Conservation (phyloP, 2,329 filamentous ascomycete species). For the Beauveria sp. region DNA sequence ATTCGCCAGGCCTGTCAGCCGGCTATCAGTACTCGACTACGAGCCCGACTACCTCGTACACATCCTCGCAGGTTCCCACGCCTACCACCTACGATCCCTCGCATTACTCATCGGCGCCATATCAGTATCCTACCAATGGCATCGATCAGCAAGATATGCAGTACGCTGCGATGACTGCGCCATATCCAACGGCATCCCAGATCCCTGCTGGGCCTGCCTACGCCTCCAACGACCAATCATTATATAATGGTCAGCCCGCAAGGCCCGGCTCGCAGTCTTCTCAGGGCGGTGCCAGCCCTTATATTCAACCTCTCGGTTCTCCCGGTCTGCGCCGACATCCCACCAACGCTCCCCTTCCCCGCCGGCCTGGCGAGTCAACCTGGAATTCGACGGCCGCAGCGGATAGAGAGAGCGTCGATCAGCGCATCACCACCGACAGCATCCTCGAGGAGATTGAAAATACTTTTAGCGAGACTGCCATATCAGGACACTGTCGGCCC, state of each 20-base stretch:
- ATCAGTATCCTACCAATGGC: constrained; percentile 33
- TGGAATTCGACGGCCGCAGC: constrained; percentile 36
- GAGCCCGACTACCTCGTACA: constrained; percentile 25
- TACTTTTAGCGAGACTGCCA: constrained; percentile 27
- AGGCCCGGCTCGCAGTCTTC: constrained; percentile 45
- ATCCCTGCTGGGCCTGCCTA: constrained; percentile 47
- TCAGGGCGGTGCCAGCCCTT: constrained; percentile 35
- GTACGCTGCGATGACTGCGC: constrained; percentile 31
- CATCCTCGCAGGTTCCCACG: constrained; percentile 19
- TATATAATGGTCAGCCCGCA: constrained; percentile 35
- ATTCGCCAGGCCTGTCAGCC: constrained; percentile 24
- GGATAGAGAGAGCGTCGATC: constrained; percentile 32
- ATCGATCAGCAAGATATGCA: constrained; percentile 27
- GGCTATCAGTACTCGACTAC: constrained; percentile 35
- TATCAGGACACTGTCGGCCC: constrained; percentile 27
- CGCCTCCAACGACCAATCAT: constrained; percentile 36
- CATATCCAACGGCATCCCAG: constrained; percentile 44
- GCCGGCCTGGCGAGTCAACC: constrained; percentile 37
- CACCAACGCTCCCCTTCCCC: constrained; percentile 53
- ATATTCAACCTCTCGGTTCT: constrained; percentile 31
- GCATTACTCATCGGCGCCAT: constrained; percentile 21
- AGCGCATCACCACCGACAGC: constrained; percentile 40
- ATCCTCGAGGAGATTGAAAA: constrained; percentile 52
- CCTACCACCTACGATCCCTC: constrained; percentile 29
- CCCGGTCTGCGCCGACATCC: constrained; percentile 48